These are phyloP conservation scores for Lecanoromycetidae sp. DNA, from an alignment of 2,329 filamentous ascomycete genomes.

Conservation along the genomic window DNA sequence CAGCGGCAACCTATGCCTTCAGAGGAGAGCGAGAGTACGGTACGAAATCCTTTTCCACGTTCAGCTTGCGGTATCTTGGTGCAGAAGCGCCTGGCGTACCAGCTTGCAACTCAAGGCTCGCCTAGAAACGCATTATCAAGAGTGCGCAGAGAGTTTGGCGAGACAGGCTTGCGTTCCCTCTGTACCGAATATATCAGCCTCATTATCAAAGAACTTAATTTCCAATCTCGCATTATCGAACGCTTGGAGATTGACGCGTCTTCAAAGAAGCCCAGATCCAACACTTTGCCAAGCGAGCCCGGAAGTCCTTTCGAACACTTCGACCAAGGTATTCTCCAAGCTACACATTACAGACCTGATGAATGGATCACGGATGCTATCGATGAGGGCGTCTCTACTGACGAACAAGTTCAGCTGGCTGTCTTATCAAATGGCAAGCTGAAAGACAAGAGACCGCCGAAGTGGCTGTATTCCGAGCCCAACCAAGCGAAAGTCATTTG, in stretches of 20 bases:
- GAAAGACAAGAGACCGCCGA: neutral
- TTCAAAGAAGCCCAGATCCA: neutral
- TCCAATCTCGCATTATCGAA: slow-evolving; percentile 14
- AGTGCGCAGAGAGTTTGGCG: slow-evolving; percentile 15
- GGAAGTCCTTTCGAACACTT: neutral
- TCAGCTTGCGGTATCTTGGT: slow-evolving; percentile 5
- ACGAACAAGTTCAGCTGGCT: neutral
- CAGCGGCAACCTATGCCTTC: neutral
- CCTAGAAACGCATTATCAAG: slow-evolving; percentile 11
- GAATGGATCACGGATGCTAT: slow-evolving; percentile 7
- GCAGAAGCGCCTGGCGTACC: slow-evolving; percentile 15
- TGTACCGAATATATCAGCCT: slow-evolving; percentile 14
- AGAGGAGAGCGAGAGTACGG: neutral
- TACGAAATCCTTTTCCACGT: neutral
- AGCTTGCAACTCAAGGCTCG: slow-evolving; percentile 13
- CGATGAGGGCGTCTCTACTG: neutral
- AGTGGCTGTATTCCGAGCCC: too few species aligned
- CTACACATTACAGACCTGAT: slow-evolving; percentile 2
- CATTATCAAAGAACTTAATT: slow-evolving; percentile 15
- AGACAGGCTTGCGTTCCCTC: slow-evolving; percentile 5
- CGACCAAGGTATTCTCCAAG: neutral
- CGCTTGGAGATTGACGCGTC: slow-evolving; percentile 9
- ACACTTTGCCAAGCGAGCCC: neutral
- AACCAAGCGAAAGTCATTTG: too few species aligned
- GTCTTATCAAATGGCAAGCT: neutral